Base-by-base conservation (phyloP, 2,329 filamentous ascomycete species). In the Ascocoryne sarcoides region DNA sequence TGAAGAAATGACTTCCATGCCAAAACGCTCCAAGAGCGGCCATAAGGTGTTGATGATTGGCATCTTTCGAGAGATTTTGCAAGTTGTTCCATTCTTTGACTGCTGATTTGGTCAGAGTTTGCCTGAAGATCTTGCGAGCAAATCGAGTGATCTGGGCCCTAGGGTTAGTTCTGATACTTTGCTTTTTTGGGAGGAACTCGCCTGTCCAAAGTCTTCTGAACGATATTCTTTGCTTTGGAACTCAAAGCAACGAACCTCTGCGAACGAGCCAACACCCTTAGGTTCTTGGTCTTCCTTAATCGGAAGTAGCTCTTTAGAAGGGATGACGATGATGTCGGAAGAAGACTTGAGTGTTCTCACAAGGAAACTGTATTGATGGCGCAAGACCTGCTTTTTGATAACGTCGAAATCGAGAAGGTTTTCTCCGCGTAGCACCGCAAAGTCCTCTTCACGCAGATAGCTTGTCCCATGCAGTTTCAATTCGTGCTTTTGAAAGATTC, bases 31-130 rank as follows among this genome's bases (percentile, higher is more conserved):
- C 32, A 9, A 34, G 32, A 4, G 32, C 32, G 32, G 32, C 10
- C 32, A 34, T 34, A n/a, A 34, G 32, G 12, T 34, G 32, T 34
- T 34, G 32, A 34, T 34, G 32, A 34, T 34, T 34, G 10, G 19
- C 15, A 10, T n/a, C 4, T 34, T 34, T 34, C 32, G 32, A 34
- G 19, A 34, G 32, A 34, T 18, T 34, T 34, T 4, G 32, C 15
- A 34, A 34, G 32, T 34, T 34, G 32, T 34, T 10, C 32, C 32
- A 34, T 34, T 34, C 32, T 12, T 34, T 34, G 32, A 34, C 10
- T 34, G 32, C 32, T 9, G 32, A 34, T 16, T 34, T 34, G 32
- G 32, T 18, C 32, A 34, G 12, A 18, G 32, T 34, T 9, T 34
- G 10, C 32, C 19, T 34, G 32, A 34, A 34, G 32, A 34, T 34